Evolutionary conservation across 2,329 filamentous ascomycete species (phyloP).

Genomic region (Lachnellula subtilissima): DNA sequence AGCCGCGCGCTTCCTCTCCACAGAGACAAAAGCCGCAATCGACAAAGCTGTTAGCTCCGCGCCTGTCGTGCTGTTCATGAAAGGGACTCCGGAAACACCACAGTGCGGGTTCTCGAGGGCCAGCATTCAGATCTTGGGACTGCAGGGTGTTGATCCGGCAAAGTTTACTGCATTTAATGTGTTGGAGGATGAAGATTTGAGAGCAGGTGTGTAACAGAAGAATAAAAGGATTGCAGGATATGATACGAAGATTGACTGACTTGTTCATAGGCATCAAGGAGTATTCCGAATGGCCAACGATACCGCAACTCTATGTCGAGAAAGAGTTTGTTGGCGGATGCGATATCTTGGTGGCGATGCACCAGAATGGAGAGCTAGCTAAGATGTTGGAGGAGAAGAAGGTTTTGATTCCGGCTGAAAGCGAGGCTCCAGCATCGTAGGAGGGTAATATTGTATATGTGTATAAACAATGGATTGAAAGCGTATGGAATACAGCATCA

Average conservation of each 20-base stretch:
- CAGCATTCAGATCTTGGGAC: slow-evolving; percentile 86
- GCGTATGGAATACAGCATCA: background rate
- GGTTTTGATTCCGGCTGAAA: slow-evolving; percentile 53
- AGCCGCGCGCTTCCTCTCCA: slow-evolving; percentile 64
- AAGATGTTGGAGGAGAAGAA: slow-evolving; percentile 90
- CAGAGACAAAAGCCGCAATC: slow-evolving; percentile 75
- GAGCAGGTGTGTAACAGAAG: slow-evolving; percentile 57
- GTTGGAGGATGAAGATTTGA: slow-evolving; percentile 81
- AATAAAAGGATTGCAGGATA: background rate
- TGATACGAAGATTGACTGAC: slow-evolving; percentile 8
- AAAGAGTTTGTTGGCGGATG: slow-evolving; percentile 98
- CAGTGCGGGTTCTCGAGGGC: slow-evolving; percentile 97
- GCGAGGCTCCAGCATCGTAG: slow-evolving; percentile 2
- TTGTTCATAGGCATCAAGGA: slow-evolving; percentile 79
- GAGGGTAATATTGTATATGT: background rate
- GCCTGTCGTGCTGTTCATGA: slow-evolving; percentile 98
- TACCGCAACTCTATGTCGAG: slow-evolving; percentile 91
- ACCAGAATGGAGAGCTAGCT: slow-evolving; percentile 88
- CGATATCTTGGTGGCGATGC: slow-evolving; percentile 95
- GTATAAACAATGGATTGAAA: background rate
- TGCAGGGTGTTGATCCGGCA: slow-evolving; percentile 89
- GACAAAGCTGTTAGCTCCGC: slow-evolving; percentile 83
- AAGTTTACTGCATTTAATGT: slow-evolving; percentile 99
- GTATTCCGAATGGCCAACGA: slow-evolving; percentile 98
- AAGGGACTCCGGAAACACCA: slow-evolving; percentile 91